Evolutionary conservation across 2,329 filamentous ascomycete species (phyloP).

Genomic region (Leptoxyphium fumago): DNA sequence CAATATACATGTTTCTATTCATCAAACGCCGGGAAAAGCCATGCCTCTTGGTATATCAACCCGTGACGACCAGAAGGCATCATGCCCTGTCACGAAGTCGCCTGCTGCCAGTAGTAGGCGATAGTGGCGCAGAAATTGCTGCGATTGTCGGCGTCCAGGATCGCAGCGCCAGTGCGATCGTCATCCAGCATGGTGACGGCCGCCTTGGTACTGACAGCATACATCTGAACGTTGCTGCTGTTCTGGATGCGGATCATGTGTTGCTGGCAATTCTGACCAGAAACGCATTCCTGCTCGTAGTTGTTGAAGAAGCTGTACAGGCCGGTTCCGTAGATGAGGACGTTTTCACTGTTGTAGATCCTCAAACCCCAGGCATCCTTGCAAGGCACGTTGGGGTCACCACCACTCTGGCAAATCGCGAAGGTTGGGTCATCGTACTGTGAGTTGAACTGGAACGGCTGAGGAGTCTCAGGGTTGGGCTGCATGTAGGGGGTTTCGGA

Average conservation of each 20-base stretch:
- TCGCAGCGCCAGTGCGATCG: slow-evolving; percentile 20
- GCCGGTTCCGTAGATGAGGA: slow-evolving; percentile 34
- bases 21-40: too few species aligned
- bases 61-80: too few species aligned
- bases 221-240: slow-evolving; percentile 28
- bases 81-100: neutral
- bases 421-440: slow-evolving; percentile 31
- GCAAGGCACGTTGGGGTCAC: slow-evolving; percentile 4
- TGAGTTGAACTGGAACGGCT: slow-evolving; percentile 38
- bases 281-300: slow-evolving; percentile 37
- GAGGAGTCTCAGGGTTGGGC: slow-evolving; percentile 44
- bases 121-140: slow-evolving; percentile 35
- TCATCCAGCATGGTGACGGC: slow-evolving; percentile 34
- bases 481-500: slow-evolving; percentile 74
- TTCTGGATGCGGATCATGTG: slow-evolving; percentile 33
- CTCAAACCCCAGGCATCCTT: slow-evolving; percentile 30
- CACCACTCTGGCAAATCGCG: slow-evolving; percentile 16
- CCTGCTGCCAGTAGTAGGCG: slow-evolving; percentile 15
- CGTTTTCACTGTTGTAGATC: slow-evolving; percentile 23
- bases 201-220: slow-evolving; percentile 34
- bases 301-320: slow-evolving; percentile 47
- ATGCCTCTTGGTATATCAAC: too few species aligned
- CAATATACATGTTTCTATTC: too few species aligned
- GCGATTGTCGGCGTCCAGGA: slow-evolving; percentile 29
- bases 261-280: slow-evolving; percentile 34